phyloP scores from a whole-genome alignment of 371 early-diverging fungal species.

The Mortierella sp. region DNA sequence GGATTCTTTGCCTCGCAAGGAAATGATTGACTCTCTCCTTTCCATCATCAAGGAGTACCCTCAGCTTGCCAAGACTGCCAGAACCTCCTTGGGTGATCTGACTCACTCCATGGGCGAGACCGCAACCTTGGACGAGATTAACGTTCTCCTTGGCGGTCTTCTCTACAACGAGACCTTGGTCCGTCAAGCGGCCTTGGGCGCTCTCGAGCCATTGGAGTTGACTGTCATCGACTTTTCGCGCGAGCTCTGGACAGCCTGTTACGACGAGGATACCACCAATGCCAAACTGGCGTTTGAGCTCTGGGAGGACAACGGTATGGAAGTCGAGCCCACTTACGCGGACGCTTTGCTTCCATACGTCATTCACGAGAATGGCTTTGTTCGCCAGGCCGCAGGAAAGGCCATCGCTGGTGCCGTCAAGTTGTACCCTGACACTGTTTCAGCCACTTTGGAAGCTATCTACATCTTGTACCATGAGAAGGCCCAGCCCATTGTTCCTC shows the following conservation, averaged over 20 bases:
- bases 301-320: conserved; percentile 86
- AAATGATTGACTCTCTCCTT: conserved; percentile 80
- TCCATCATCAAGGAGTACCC: conserved; percentile 80
- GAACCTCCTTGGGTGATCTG: conserved; percentile 72
- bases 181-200: conserved; percentile 83
- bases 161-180: conserved; percentile 82
- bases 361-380: conserved; percentile 68
- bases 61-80: conserved; percentile 72
- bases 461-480: conserved; percentile 71
- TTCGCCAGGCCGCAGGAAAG: conserved; percentile 80
- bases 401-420: conserved; percentile 77
- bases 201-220: conserved; percentile 78
- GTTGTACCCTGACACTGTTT: conserved; percentile 64
- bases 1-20: conserved; percentile 75
- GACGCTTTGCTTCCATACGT: conserved; percentile 68
- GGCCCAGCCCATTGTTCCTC: conserved; percentile 86
- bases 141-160: conserved; percentile 80
- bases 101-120: conserved; percentile 79
- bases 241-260: conserved; percentile 76
- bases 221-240: conserved; percentile 74
- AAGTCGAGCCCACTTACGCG: conserved; percentile 67
- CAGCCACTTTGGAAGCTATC: conserved; percentile 64
- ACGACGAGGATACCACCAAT: conserved; percentile 77
- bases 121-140: conserved; percentile 69
- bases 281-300: conserved; percentile 76